Base-by-base conservation (phyloP, 202 grass and related monocot genomes). In the Schoenoplectus tabernaemontani region DNA sequence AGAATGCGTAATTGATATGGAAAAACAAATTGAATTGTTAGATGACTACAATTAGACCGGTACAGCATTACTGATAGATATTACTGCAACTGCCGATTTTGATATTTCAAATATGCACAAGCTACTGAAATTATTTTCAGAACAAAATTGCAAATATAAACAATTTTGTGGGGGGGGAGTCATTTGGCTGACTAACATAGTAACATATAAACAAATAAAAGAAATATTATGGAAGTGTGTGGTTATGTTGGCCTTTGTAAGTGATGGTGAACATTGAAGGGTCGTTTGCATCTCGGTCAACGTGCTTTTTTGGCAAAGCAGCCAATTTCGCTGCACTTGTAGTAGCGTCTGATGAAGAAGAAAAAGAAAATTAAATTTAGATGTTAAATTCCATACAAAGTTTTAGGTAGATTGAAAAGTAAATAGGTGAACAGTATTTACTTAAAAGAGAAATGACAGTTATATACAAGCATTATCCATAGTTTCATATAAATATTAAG, bases 231-330 rank as follows among this genome's bases (percentile, higher is more conserved):
- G 61, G 32, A 38, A 64, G 36, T 64, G 32, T 7, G 16, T 64
- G 61, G 15, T 64, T 64, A 64, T 64, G 32, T 34, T 17, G 30
- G 61, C 32, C 61, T 32, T 64, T 37, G 61, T 64, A 38, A 34
- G 61, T 64, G 61, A 64, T n/a, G 15, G 32, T 64, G 61, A 5
- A 37, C 16, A 38, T 64, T 2, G 61, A 64, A 37, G 61, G 13
- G 2, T 64, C 61, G 2, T 37, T 38, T 36, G 32, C 15, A 37
- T 37, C 61, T 5, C 32, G 5, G 13, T 64, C 32, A 64, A 64
- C 26, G n/a, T 64, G 61, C 61, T n/a, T n/a, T 64, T 64, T 37
- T 64, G 61, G 61, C 61, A 64, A 38, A 37, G 33, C 61, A 64
- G 15, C 61, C 32, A 2, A 37, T 64, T 64, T 37, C 61, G n/a